Percentiles rank a stretch among this genome's conserved stretches.
These are phyloP conservation scores for Trichoderma sp. DNA, from an alignment of 2,329 filamentous ascomycete genomes.

Conservation along the genomic window DNA sequence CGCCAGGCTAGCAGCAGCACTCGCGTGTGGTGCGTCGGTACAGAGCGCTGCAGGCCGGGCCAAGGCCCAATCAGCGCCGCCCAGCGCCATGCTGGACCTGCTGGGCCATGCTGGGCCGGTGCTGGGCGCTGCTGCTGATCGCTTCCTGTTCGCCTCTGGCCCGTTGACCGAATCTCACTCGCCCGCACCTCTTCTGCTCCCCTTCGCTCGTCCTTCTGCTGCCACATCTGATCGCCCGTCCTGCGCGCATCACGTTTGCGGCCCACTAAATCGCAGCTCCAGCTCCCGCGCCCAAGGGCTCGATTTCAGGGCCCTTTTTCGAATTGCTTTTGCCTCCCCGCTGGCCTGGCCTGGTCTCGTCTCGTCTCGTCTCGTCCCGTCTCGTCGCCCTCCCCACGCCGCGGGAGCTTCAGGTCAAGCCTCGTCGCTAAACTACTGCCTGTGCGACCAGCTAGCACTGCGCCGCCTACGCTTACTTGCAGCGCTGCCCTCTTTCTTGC, in stretches of 20 bases:
- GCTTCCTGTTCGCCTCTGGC: constrained; percentile 26
- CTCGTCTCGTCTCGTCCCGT: background rate
- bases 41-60: background rate
- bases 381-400: constrained; percentile 1
- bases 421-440: constrained; percentile 5
- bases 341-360: background rate
- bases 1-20: background rate
- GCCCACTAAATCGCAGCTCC: constrained; percentile 16
- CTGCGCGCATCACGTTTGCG: constrained; percentile 11
- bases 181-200: constrained; percentile 5
- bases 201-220: background rate
- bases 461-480: constrained; percentile 4
- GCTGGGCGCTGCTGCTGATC: constrained; percentile 16
- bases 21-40: constrained; percentile 8
- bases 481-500: background rate
- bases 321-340: background rate
- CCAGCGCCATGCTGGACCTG: constrained; percentile 25
- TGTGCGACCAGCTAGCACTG: background rate
- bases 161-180: constrained; percentile 23
- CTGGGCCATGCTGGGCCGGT: constrained; percentile 4
- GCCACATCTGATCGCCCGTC: constrained; percentile 11
- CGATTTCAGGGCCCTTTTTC: background rate
- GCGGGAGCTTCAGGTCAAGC: constrained; percentile 3
- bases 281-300: background rate
- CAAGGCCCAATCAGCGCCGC: constrained; percentile 19